Percentiles rank a stretch among this genome's conserved stretches.
Evolutionary conservation across 257 asterid species (phyloP).

Genomic region (Ehretia macrophylla): DNA sequence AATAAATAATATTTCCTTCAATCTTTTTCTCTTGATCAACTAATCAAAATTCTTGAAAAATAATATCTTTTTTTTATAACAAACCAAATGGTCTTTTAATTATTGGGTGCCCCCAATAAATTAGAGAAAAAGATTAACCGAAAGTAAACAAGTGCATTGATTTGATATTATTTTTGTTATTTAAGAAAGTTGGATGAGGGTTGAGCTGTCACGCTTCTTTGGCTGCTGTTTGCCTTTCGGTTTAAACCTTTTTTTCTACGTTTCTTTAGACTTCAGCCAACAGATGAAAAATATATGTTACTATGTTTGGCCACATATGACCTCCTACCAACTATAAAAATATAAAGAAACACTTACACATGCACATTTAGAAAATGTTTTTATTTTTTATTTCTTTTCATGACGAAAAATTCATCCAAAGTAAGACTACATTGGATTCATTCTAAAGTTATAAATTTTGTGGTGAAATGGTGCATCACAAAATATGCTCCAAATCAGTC

Average conservation of each 20-base stretch:
- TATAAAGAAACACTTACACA: too few species aligned
- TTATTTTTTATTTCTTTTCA: too few species aligned
- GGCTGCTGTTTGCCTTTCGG: slow-evolving; percentile 1
- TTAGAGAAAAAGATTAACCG: background rate
- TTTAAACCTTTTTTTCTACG: background rate
- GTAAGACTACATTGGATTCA: too few species aligned
- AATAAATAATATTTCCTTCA: too few species aligned
- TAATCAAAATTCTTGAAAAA: too few species aligned
- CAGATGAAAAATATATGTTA: background rate
- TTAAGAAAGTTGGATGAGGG: slow-evolving; percentile 28
- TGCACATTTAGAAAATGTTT: too few species aligned
- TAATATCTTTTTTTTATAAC: too few species aligned
- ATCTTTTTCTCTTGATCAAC: background rate
- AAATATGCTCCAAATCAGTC: too few species aligned
- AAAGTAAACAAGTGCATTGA: background rate
- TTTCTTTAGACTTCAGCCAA: background rate
- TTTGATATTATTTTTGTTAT: slow-evolving; percentile 8
- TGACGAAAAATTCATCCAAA: too few species aligned
- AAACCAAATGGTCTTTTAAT: background rate
- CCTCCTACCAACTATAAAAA: slow-evolving; percentile 5
- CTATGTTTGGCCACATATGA: background rate
- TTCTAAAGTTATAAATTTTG: too few species aligned
- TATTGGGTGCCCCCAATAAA: too few species aligned
- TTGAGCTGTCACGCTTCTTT: slow-evolving; percentile 22
- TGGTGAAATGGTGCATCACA: too few species aligned